Percentiles rank a stretch among this genome's conserved stretches.
These are phyloP conservation scores for Paecilomyces dactylethromorphus DNA, from an alignment of 2,329 filamentous ascomycete species.

Conservation along the genomic window DNA sequence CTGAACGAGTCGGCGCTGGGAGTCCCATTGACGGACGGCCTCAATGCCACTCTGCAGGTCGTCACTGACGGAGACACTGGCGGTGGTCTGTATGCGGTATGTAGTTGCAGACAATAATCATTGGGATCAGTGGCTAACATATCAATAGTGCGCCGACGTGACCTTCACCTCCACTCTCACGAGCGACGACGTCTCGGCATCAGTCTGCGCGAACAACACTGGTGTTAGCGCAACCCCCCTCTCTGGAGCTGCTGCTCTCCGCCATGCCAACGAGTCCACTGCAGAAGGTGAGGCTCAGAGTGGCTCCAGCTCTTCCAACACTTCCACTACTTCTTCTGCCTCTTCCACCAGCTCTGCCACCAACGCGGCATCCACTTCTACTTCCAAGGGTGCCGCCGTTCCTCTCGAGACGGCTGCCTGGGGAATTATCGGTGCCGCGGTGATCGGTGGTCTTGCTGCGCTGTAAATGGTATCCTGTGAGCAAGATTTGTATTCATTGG, in stretches of 20 bases:
- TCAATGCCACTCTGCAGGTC: constrained; percentile 62
- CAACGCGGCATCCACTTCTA: constrained; percentile 4
- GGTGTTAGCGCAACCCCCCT: constrained; percentile 46
- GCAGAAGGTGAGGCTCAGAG: constrained; percentile 24
- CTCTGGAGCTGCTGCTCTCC: constrained; percentile 25
- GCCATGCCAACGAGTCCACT: constrained; percentile 41
- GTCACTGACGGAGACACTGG: constrained; percentile 55
- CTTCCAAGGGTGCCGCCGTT: constrained; percentile 22
- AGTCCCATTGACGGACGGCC: constrained; percentile 52
- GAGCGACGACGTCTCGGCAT: constrained; percentile 32
- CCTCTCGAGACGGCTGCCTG: constrained; percentile 28
- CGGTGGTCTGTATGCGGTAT: constrained; percentile 61
- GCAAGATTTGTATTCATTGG: background rate
- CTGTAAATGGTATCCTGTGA: constrained; percentile 14
- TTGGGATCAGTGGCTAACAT: background rate
- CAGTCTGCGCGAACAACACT: constrained; percentile 52
- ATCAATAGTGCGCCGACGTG: constrained; percentile 62
- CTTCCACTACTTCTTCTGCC: background rate
- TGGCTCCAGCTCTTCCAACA: constrained; percentile 7
- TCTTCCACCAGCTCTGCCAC: background rate
- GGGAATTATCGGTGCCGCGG: constrained; percentile 28
- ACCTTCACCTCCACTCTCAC: constrained; percentile 53
- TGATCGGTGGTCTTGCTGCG: constrained; percentile 25
- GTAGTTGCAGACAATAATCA: constrained; percentile 11
- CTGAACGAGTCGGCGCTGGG: constrained; percentile 24